phyloP scores from a whole-genome alignment of 345 rosid species.

The Diplotaxis tenuifolia region DNA sequence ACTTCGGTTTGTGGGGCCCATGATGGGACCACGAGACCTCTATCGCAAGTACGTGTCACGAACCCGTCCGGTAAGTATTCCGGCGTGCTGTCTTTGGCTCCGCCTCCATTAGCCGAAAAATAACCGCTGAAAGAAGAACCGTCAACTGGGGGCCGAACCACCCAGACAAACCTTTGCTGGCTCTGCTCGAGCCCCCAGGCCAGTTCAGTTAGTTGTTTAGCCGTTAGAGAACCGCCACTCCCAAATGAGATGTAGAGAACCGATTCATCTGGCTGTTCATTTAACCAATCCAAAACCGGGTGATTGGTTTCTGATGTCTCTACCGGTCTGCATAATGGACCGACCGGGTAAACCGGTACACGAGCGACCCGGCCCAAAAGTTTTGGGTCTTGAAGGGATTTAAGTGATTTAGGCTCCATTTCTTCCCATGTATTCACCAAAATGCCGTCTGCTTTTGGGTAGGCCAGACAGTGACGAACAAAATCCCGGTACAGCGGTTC shows the following conservation, averaged over 20 bases:
- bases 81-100: constrained; percentile 13
- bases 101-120: constrained; percentile 18
- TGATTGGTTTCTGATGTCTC: neutral
- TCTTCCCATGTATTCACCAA: constrained; percentile 58
- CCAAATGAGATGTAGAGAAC: constrained; percentile 67
- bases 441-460: constrained; percentile 51
- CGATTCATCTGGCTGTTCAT: constrained; percentile 48
- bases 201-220: constrained; percentile 49
- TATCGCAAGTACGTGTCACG: constrained; percentile 26
- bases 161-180: constrained; percentile 61
- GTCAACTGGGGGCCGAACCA: constrained; percentile 44
- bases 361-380: constrained; percentile 32
- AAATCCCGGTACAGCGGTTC: constrained; percentile 23
- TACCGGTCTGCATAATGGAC: constrained; percentile 44
- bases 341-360: constrained; percentile 48
- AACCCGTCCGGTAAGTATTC: constrained; percentile 62
- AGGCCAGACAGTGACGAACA: constrained; percentile 26
- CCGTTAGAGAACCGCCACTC: constrained; percentile 60
- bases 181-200: constrained; percentile 77
- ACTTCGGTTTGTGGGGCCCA: constrained; percentile 72
- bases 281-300: constrained; percentile 47
- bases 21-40: constrained; percentile 44
- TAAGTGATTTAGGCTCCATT: constrained; percentile 35
- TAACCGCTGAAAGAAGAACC: constrained; percentile 31
- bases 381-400: constrained; percentile 29